Evolutionary conservation across 2,329 filamentous ascomycete species (phyloP).

Genomic region (Cladobotryum mycophilum): DNA sequence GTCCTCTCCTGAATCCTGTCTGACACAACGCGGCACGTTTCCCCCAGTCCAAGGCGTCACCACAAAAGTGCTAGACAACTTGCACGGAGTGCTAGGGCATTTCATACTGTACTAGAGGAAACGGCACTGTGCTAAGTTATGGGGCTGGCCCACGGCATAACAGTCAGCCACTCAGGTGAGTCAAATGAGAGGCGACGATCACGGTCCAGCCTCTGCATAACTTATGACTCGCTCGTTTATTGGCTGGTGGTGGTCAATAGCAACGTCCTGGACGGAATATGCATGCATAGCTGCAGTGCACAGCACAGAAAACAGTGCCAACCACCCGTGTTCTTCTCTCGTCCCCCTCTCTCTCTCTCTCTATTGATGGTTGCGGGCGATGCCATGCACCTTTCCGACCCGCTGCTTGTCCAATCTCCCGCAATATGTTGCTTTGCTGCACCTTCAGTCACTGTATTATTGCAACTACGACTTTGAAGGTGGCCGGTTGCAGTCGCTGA

Average conservation of each 20-base stretch:
- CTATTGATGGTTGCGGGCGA: slow-evolving; percentile 2
- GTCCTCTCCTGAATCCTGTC: slow-evolving; percentile 9
- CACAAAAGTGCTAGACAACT: background rate
- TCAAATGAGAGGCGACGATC: slow-evolving; percentile 18
- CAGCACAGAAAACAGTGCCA: slow-evolving; percentile 4
- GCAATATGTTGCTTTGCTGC: no score
- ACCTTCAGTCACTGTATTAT: slow-evolving; percentile 3
- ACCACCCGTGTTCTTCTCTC: background rate
- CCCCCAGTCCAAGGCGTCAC: no score
- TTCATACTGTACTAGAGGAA: slow-evolving; percentile 4
- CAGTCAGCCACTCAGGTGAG: slow-evolving; percentile 14
- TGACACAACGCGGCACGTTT: slow-evolving; percentile 2
- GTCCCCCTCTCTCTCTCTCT: background rate
- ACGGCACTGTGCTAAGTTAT: slow-evolving; percentile 5
- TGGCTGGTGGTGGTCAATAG: slow-evolving; percentile 17
- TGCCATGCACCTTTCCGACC: slow-evolving; percentile 19
- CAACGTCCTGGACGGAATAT: slow-evolving; percentile 15
- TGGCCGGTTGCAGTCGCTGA: slow-evolving; percentile 13
- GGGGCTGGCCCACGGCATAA: slow-evolving; percentile 10
- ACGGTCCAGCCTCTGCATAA: slow-evolving; percentile 19
- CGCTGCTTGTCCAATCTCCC: slow-evolving; percentile 11
- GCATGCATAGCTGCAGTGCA: slow-evolving; percentile 13
- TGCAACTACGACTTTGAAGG: slow-evolving; percentile 7
- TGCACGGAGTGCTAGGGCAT: background rate
- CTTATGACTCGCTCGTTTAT: slow-evolving; percentile 13